These are phyloP conservation scores for Cardiospermum halicacabum DNA, from an alignment of 345 rosid species.

Conservation along the genomic window DNA sequence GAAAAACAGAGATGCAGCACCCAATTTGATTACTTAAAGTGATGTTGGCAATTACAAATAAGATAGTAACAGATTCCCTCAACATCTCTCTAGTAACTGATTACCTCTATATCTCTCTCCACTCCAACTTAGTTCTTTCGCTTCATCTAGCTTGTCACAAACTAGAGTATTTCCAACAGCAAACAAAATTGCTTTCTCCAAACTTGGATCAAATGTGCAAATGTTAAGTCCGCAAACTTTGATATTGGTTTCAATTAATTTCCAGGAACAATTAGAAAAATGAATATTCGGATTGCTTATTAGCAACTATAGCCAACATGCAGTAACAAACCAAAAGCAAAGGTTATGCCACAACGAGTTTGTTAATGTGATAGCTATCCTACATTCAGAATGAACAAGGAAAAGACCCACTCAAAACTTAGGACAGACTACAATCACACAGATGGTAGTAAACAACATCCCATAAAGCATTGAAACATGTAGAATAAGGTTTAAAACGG, in stretches of 20 bases:
- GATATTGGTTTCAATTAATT: not conserved
- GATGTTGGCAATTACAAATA: constrained; percentile 15
- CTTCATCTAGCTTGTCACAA: constrained; percentile 96
- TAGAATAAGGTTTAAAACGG: not conserved
- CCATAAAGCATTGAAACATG: not conserved
- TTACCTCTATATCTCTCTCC: constrained; percentile 93
- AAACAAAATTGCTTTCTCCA: constrained; percentile 91
- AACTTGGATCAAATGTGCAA: constrained; percentile 67
- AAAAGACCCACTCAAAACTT: not conserved
- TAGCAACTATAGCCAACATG: constrained; percentile 1
- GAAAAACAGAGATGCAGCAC: constrained; percentile 22
- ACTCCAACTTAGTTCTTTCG: constrained; percentile 87
- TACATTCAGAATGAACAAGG: not conserved
- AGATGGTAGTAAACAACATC: not conserved
- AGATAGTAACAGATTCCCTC: constrained; percentile 43
- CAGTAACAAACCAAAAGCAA: not conserved
- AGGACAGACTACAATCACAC: not conserved
- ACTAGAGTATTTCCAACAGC: constrained; percentile 97
- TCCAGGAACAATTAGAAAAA: not conserved
- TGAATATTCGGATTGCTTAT: not conserved
- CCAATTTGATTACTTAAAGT: constrained; percentile 14
- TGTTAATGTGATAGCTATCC: not conserved
- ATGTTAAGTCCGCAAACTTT: constrained; percentile 53
- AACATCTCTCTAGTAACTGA: constrained; percentile 51
- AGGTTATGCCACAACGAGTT: not conserved